Evolutionary conservation across 2,329 filamentous ascomycete genomes (phyloP).

Genomic region (Claviceps cyperi): DNA sequence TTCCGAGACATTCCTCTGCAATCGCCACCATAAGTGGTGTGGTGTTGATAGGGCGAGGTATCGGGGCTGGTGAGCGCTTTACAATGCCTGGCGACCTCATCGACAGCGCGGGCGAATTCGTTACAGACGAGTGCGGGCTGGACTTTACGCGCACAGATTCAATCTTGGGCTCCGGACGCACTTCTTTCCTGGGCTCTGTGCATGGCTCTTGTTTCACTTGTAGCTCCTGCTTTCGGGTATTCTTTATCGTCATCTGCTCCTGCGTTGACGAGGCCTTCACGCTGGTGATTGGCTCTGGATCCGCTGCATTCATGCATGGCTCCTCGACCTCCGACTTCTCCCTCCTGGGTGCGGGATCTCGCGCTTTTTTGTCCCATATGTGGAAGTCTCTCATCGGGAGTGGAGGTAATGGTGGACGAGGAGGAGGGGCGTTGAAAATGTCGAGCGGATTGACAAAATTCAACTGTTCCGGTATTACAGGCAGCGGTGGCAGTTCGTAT

Average conservation of each 20-base stretch:
- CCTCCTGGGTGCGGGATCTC: slow-evolving; percentile 2
- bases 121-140: slow-evolving; percentile 24
- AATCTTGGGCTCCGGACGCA: slow-evolving; percentile 7
- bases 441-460: slow-evolving; percentile 25
- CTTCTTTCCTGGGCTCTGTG: slow-evolving; percentile 2
- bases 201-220: slow-evolving; percentile 6
- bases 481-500: slow-evolving; percentile 1
- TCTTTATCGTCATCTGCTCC: slow-evolving; percentile 6
- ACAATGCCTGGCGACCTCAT: slow-evolving; percentile 25
- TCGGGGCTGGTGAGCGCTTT: slow-evolving; percentile 28
- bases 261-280: slow-evolving; percentile 7
- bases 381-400: slow-evolving; percentile 11
- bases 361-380: slow-evolving; percentile 6
- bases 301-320: background rate
- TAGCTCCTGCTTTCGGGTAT: slow-evolving; percentile 3
- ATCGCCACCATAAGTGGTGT: slow-evolving; percentile 51
- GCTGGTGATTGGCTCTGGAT: background rate
- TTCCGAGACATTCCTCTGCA: slow-evolving; percentile 60
- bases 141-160: slow-evolving; percentile 15
- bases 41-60: slow-evolving; percentile 31
- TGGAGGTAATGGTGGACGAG: slow-evolving; percentile 12
- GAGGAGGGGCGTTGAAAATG: slow-evolving; percentile 19
- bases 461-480: slow-evolving; percentile 8
- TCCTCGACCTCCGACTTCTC: slow-evolving; percentile 7
- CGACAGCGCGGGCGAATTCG: slow-evolving; percentile 27